phyloP scores from a whole-genome alignment of 139 green algal genomes.

The Chlamydomonas schloesseri region DNA sequence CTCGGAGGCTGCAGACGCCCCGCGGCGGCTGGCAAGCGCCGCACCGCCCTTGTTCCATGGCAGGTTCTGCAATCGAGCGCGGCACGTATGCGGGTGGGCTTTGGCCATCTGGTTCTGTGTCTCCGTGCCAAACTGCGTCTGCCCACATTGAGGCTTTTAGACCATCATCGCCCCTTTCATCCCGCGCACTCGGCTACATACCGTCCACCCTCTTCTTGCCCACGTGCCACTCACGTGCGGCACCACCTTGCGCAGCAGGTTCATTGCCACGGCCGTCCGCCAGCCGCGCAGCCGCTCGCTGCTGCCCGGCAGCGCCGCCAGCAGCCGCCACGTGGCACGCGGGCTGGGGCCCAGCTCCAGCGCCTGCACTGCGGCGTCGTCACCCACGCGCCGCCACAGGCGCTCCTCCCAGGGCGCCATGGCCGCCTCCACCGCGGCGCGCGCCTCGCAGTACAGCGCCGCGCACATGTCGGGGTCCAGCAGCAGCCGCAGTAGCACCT shows the following conservation, averaged over 20 bases:
- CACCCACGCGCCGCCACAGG: neutral
- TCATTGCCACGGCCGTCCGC: conserved; percentile 8
- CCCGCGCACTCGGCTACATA: too few relatives aligned
- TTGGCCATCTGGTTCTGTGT: too few relatives aligned
- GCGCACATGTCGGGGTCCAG: neutral
- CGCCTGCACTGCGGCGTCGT: neutral
- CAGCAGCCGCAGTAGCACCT: neutral
- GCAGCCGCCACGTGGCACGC: neutral
- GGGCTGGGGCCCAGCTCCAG: neutral
- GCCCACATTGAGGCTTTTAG: too few relatives aligned
- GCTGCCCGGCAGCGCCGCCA: neutral
- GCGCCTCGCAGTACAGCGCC: neutral
- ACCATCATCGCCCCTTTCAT: too few relatives aligned
- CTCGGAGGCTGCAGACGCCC: neutral
- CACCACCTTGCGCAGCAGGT: neutral
- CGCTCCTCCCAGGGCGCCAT: conserved; percentile 6
- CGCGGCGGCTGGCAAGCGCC: neutral
- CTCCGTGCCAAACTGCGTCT: too few relatives aligned
- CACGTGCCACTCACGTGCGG: neutral
- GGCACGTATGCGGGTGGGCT: too few relatives aligned
- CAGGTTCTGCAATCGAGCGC: too few relatives aligned
- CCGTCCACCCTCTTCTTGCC: neutral
- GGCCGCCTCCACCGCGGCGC: neutral
- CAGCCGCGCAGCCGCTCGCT: conserved; percentile 1
- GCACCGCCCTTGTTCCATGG: neutral